Percentiles rank a stretch among this genome's conserved stretches.
These are phyloP conservation scores for Candida piceae DNA, from an alignment of 805 yeast species.

Conservation along the genomic window DNA sequence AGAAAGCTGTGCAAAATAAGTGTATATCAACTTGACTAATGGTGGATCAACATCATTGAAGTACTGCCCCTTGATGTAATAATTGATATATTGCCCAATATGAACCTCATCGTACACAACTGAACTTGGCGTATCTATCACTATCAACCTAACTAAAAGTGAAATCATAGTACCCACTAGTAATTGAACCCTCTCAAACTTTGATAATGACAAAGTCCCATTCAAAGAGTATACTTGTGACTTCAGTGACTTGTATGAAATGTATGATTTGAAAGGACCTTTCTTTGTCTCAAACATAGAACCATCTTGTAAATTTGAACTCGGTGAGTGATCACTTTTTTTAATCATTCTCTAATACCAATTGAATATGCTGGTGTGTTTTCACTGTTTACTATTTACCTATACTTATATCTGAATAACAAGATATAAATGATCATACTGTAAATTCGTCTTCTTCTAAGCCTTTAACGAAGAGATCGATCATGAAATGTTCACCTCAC, in stretches of 20 bases:
- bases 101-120: constrained; percentile 93
- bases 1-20: constrained; percentile 51
- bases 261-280: not conserved
- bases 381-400: too few relatives aligned
- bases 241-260: not conserved
- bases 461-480: too few relatives aligned
- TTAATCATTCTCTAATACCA: too few relatives aligned
- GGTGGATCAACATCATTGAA: constrained; percentile 83
- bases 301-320: too few relatives aligned
- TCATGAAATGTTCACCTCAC: too few relatives aligned
- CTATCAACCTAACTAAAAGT: constrained; percentile 49
- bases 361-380: too few relatives aligned
- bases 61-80: constrained; percentile 61
- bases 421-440: too few relatives aligned
- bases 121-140: constrained; percentile 58
- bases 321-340: too few relatives aligned
- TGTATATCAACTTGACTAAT: constrained; percentile 65
- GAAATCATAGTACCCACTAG: constrained; percentile 32
- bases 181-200: constrained; percentile 15
- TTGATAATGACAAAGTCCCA: not conserved
- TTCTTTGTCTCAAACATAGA: not conserved
- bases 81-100: constrained; percentile 82
- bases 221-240: not conserved
- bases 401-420: too few relatives aligned
- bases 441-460: too few relatives aligned